Evolutionary conservation across 1,284 basidiomycete genomes (phyloP).

Genomic region (Cryptococcus maquisensis): DNA sequence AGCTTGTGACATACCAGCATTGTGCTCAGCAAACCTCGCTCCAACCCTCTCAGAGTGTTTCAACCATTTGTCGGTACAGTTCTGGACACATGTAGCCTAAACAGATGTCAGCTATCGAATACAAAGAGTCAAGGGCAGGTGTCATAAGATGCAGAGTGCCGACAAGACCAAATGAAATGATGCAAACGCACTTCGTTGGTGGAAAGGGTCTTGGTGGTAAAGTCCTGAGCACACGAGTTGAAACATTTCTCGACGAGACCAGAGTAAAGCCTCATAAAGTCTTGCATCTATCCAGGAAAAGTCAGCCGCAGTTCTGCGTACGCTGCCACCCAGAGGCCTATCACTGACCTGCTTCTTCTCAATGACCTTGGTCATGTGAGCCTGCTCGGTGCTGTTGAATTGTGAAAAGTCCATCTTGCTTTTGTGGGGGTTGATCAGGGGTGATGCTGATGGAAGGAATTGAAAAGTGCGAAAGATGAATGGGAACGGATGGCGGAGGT

Average conservation of each 20-base stretch:
- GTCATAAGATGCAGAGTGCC: no score
- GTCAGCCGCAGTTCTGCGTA: background rate
- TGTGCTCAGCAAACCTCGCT: conserved; percentile 83
- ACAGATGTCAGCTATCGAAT: background rate
- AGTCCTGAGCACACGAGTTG: conserved; percentile 90
- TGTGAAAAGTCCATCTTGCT: conserved; percentile 74
- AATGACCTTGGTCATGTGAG: conserved; percentile 79
- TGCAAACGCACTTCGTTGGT: conserved; percentile 76
- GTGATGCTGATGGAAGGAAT: background rate
- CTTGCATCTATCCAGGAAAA: conserved; percentile 77
- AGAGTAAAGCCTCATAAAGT: conserved; percentile 95
- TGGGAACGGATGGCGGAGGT: background rate
- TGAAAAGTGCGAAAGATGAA: background rate
- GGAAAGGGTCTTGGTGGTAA: conserved; percentile 88
- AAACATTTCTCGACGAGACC: conserved; percentile 94
- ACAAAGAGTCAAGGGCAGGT: no score
- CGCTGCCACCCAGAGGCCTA: background rate
- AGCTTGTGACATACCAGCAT: conserved; percentile 62
- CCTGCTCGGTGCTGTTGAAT: conserved; percentile 79
- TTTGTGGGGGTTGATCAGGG: background rate
- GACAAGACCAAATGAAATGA: background rate
- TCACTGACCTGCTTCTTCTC: conserved; percentile 82
- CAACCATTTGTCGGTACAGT: conserved; percentile 85
- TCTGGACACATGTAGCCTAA: conserved; percentile 57
- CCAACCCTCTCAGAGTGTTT: conserved; percentile 95